Percentiles rank a stretch among this genome's conserved stretches.
phyloP scores from a whole-genome alignment of 345 rosid genomes.

The Eucalyptus rudis region DNA sequence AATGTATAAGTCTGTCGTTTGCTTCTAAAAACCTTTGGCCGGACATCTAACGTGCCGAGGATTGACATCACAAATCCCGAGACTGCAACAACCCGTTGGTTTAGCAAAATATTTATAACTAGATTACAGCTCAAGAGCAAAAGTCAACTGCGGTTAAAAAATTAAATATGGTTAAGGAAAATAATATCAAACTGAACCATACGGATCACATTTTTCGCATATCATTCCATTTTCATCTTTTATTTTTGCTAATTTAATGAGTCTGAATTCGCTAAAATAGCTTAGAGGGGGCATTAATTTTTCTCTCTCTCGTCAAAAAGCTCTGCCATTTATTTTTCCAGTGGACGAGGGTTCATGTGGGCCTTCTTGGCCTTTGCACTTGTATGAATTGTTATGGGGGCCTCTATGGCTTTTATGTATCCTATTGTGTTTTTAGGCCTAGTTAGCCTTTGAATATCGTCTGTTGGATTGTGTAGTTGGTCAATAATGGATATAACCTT shows the following conservation, averaged over 20 bases:
- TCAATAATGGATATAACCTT: background rate
- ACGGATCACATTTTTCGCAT: too few relatives aligned
- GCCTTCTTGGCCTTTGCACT: background rate
- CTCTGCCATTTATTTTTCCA: background rate
- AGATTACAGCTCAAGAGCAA: too few relatives aligned
- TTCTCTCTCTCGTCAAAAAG: background rate
- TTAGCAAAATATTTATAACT: too few relatives aligned
- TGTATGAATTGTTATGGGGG: background rate
- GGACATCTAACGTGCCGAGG: too few relatives aligned
- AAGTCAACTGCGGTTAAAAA: too few relatives aligned
- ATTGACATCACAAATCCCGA: too few relatives aligned
- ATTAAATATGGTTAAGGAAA: background rate
- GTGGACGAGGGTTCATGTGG: background rate
- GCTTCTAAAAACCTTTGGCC: too few relatives aligned
- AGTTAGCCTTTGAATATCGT: background rate
- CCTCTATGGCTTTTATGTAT: background rate
- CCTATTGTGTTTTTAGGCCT: background rate
- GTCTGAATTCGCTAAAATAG: background rate
- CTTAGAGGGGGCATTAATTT: background rate
- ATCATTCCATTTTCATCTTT: background rate
- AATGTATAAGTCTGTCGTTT: background rate
- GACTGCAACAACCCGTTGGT: too few relatives aligned
- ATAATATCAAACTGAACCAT: background rate
- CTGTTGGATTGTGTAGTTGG: background rate
- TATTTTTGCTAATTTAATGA: background rate